phyloP scores from a whole-genome alignment of 441 rosid species.

The Kokia cookei region DNA sequence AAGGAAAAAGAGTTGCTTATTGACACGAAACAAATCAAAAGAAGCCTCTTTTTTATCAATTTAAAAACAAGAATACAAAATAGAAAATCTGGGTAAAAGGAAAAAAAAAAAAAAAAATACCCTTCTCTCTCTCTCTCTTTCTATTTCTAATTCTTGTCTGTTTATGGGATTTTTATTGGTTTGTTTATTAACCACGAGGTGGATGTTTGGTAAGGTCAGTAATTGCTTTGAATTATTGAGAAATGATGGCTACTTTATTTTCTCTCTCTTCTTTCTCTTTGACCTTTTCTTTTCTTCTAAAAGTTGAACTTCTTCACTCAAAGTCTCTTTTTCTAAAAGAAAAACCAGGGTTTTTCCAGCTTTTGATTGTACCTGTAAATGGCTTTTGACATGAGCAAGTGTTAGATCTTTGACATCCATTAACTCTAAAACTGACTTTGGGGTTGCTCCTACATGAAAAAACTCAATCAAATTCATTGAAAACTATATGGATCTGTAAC shows the following conservation, averaged over 20 bases:
- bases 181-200: constrained; percentile 26
- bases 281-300: constrained; percentile 1
- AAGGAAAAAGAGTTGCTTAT: too few relatives aligned
- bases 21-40: neutral
- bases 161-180: constrained; percentile 12
- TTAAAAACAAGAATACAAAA: neutral
- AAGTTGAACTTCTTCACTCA: constrained; percentile 22
- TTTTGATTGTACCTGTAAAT: constrained; percentile 27
- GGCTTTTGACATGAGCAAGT: constrained; percentile 41
- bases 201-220: constrained; percentile 25
- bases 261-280: too few relatives aligned
- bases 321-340: constrained; percentile 18
- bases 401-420: constrained; percentile 46
- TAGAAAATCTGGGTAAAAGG: neutral
- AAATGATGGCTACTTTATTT: constrained; percentile 25
- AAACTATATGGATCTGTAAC: neutral
- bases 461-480: neutral
- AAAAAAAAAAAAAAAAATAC: constrained; percentile 7
- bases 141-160: neutral
- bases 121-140: neutral
- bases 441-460: constrained; percentile 30
- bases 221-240: constrained; percentile 26
- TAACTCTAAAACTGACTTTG: constrained; percentile 41
- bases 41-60: neutral
- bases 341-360: neutral